Percentiles rank a stretch among this genome's conserved stretches.
Evolutionary conservation across 495 filamentous ascomycete species (phyloP).

Genomic region (Astrothelium subdiscretum): DNA sequence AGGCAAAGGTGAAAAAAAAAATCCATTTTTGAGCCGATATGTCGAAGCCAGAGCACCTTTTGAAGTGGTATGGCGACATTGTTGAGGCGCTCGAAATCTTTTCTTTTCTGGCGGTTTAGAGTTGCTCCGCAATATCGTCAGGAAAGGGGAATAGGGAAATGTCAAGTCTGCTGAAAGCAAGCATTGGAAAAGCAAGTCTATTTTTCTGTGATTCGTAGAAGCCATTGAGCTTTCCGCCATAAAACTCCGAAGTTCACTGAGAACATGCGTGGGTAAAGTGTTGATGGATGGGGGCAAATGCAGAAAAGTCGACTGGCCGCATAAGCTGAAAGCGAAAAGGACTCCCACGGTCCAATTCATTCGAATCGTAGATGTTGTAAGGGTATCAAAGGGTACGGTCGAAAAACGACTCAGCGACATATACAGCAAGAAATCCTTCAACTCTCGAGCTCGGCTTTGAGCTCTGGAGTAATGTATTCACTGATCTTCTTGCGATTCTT

Average conservation of each 20-base stretch:
- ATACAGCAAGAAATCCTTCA: constrained; percentile 7
- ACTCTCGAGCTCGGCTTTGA: constrained; percentile 35
- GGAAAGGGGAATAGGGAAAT: neutral
- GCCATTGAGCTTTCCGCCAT: neutral
- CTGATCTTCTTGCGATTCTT: constrained; percentile 46
- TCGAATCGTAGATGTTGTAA: neutral
- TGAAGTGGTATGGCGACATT: neutral
- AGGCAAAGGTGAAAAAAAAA: neutral
- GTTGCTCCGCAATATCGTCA: neutral
- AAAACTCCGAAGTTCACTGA: neutral
- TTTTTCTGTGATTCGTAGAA: neutral
- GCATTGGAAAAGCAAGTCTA: neutral
- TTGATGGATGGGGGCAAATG: neutral
- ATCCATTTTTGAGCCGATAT: neutral
- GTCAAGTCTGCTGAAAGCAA: neutral
- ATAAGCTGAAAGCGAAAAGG: neutral
- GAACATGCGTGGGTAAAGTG: neutral
- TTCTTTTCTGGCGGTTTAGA: neutral
- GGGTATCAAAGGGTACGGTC: neutral
- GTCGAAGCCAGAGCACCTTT: neutral
- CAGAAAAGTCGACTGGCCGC: neutral
- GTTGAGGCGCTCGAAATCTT: neutral
- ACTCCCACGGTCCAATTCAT: neutral
- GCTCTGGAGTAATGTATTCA: constrained; percentile 30
- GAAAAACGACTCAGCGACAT: neutral